Conservation (phyloP, 73 alveolate species). For the Symbiodinium pilosum region DNA sequence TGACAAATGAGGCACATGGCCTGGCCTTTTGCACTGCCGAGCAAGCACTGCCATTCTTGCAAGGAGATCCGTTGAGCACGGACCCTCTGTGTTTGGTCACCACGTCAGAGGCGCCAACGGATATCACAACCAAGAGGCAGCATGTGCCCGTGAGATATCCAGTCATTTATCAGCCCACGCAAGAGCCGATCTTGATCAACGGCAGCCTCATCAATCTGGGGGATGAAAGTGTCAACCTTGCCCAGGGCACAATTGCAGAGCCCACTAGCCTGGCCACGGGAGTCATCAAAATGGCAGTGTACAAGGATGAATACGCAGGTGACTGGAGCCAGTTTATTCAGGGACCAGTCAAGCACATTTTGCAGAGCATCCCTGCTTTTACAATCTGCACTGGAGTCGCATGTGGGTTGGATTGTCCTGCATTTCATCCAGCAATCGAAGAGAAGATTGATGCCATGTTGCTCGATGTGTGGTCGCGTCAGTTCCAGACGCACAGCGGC, state of each 20-base stretch:
- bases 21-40: not conserved
- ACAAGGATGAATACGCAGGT: not conserved
- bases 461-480: not conserved
- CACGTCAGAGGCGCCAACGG: too few relatives aligned
- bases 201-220: not conserved
- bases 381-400: not conserved
- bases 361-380: not conserved
- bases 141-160: not conserved
- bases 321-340: not conserved
- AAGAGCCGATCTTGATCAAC: not conserved
- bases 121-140: not conserved
- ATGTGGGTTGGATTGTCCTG: not conserved
- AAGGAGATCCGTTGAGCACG: not conserved
- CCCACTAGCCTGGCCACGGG: not conserved
- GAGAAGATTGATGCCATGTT: not conserved
- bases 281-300: not conserved
- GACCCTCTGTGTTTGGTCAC: not conserved
- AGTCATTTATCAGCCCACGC: not conserved
- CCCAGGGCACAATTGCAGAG: not conserved
- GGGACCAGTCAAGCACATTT: not conserved
- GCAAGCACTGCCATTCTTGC: not conserved
- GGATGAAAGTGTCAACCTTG: not conserved
- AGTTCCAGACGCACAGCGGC: not conserved
- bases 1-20: not conserved
- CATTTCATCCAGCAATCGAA: not conserved